Base-by-base conservation (phyloP, 331 rosid species). In the Dryas integrifolia region DNA sequence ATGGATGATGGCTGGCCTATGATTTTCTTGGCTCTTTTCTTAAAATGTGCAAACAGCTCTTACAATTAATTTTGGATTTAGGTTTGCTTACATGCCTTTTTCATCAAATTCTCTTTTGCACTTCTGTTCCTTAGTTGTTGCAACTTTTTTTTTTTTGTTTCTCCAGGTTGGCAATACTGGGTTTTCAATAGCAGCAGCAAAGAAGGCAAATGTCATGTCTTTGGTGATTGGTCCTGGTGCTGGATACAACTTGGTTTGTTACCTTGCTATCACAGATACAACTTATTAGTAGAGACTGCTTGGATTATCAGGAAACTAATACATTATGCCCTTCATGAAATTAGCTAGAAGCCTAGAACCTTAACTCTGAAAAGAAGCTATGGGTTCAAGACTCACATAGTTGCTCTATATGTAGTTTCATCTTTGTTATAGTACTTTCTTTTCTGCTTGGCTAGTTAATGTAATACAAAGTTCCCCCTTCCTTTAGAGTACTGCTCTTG, bases 141-240 rank as follows among this genome's bases (percentile, higher is more conserved):
- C 43, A 51, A 41, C 63, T 71, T 30, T 66, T 26, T 21, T 7
- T 18, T 18, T 18, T 75, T 71, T 71, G 72, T 35, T 70, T 70
- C 51, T 68, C 64, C 95, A 91, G 97, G 87, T 65, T 78, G 91
- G 88, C 73, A 40, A 80, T 60, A 69, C 84, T 30, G 98, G 98
- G 26, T 94, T 94, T 79, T 91, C 96, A 18, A 88, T 94, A 57
- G 83, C 90, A 38, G 88, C 92, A 72, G 83, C 90, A 18, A 89
- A 85, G 85, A 94, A 83, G 85, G 86, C 90, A 67, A 84, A 84
- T 52, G 63, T 73, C 48, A 57, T 80, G 76, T 88, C 97, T 81
- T 77, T 94, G 79, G 88, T 87, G 67, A 91, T 94, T 82, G 98
- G 98, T 67, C 90, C 98, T 10, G 98, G 98, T 70, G 79, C 96